Evolutionary conservation across 2,329 filamentous ascomycete genomes (phyloP).

Genomic region (Diaporthe aspalathi): DNA sequence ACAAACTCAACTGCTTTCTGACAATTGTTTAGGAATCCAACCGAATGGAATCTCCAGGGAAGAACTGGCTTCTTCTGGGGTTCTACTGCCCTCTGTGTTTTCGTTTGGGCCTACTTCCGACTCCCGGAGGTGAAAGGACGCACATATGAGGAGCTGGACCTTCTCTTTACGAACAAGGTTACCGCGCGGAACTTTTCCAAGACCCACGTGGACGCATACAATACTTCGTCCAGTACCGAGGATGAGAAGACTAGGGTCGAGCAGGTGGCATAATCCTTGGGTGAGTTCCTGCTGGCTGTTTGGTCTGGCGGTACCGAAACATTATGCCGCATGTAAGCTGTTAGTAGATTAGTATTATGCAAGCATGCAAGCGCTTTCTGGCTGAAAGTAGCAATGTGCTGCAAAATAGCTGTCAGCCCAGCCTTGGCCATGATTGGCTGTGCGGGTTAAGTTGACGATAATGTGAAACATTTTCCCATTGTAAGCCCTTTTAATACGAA

Average conservation of each 20-base stretch:
- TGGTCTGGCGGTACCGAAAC: rapidly evolving
- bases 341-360: too few species aligned
- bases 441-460: too few species aligned
- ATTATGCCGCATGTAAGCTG: not conserved
- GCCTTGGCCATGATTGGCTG: too few species aligned
- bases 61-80: constrained; percentile 53
- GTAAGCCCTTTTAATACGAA: too few species aligned
- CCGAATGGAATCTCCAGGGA: constrained; percentile 52
- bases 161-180: constrained; percentile 46
- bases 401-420: too few species aligned
- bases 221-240: not conserved
- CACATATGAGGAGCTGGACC: constrained; percentile 47
- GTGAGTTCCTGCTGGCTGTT: too few species aligned
- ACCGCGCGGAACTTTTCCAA: constrained; percentile 23
- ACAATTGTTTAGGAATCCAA: constrained; percentile 42
- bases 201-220: constrained; percentile 13
- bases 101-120: constrained; percentile 58
- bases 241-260: constrained; percentile 3
- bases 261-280: not conserved
- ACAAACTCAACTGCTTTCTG: not conserved
- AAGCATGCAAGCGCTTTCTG: too few species aligned
- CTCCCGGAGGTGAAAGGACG: constrained; percentile 51
- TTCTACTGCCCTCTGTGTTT: constrained; percentile 52
- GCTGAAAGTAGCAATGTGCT: too few species aligned
- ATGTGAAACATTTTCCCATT: too few species aligned